Evolutionary conservation across 2,329 filamentous ascomycete species (phyloP), one percentile per base, ranked within the genome.

Genomic region (Arthroderma uncinatum): DNA sequence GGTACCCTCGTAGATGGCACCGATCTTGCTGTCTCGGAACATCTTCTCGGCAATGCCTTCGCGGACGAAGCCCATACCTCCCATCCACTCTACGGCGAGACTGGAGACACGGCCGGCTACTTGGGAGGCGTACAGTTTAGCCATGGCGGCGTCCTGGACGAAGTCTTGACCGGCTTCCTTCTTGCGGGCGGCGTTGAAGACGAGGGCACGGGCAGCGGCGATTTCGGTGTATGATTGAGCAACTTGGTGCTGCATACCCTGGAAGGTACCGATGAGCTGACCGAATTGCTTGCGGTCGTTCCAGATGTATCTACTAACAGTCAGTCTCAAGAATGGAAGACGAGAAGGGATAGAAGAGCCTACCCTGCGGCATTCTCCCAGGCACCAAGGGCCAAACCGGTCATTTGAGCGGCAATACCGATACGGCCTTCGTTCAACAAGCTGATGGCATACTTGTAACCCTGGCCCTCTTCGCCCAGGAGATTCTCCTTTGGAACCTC

Each of bases 231-330:
- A 97, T 1, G 90, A 86, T 75, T 98, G 93, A 1, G 93, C 93
- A 62, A 98, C 86, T 77, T 98, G 93, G 78, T 96, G 91, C 77
- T 97, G 92, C 93, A 98, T 97, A 67, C 90, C 91, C 76, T 98
- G 93, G 81, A 98, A 98, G 71, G 94, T 88, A 67, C 93, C 93
- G 59, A 98, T 85, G 56, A 95, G 82, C 69, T 89, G 80, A 64
- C 93, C 92, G 70, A 98, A 98, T 77, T 98, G 93, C 77, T 89
- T 90, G 67, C 93, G 87, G 77, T 98, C 93, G 74, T 97, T 97
- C 90, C 90, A 98, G 63, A 90, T 90, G 75, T 98, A 97, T 61
- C 81, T 84, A 55, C 53, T 23, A 12, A 25, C 10, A 9, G n/a
- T 53, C 47, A 39, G 50, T 33, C 21, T 34, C 19, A 36, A 5